A percentile compares a stretch with the other conserved stretches of the same genome.
Conservation (phyloP, 805 yeast genomes). For the Cyberlindnera subsufficiens region DNA sequence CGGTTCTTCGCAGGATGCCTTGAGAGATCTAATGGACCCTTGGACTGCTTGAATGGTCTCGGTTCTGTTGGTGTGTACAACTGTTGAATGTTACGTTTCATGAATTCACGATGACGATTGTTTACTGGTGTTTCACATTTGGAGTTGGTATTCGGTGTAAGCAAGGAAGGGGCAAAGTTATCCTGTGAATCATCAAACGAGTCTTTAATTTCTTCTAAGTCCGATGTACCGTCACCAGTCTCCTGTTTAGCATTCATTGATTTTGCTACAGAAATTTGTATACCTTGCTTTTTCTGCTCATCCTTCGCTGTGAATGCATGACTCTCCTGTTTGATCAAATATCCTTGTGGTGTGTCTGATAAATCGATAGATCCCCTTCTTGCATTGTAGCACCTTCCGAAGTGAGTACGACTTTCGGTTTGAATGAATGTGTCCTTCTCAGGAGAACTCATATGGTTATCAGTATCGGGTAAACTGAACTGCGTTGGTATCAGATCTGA, state of each 20-base stretch:
- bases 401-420: too few species aligned
- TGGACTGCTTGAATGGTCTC: background rate
- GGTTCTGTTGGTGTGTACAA: background rate
- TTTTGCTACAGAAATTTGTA: conserved; percentile 1
- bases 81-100: background rate
- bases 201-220: conserved; percentile 7
- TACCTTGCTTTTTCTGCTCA: too few species aligned
- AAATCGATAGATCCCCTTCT: conserved; percentile 12
- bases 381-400: background rate
- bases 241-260: conserved; percentile 8
- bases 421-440: too few species aligned
- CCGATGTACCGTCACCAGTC: background rate
- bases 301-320: conserved; percentile 5
- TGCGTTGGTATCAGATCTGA: conserved; percentile 7
- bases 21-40: conserved; percentile 7
- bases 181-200: conserved; percentile 1
- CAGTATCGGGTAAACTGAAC: conserved; percentile 1
- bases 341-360: conserved; percentile 1
- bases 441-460: background rate
- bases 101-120: background rate
- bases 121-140: background rate
- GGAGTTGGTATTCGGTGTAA: background rate
- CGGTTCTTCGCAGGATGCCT: conserved; percentile 17
- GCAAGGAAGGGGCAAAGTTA: background rate
- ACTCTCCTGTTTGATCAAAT: conserved; percentile 7